Evolutionary conservation across 192 early-diverging fungal genomes (phyloP), one percentile per base, ranked within the genome.

Genomic region (Neocallimastix lanati): DNA sequence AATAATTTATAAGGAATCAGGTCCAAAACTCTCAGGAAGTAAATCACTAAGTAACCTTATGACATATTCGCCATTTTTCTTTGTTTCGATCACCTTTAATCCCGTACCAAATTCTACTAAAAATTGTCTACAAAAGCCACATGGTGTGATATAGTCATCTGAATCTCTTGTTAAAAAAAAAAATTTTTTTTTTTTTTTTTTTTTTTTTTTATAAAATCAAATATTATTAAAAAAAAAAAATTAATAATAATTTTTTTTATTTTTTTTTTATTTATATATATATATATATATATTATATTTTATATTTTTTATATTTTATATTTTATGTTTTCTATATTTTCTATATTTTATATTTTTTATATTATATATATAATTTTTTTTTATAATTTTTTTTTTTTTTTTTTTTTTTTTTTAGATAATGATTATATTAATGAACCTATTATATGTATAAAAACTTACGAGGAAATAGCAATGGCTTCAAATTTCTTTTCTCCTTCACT

Each of bases 91-190:
- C 30, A 87, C 85, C 79, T 85, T 82, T 78, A 94, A 79, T 33
- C 88, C 85, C 77, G 84, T 91, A 78, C 93, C 92, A 80, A 93
- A 95, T 82, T 95, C 94, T 21, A 90, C 86, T 85, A 95, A 91
- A 79, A 94, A 94, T 89, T 95, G 94, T 35, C 92, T 82, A 77
- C 92, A 88, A 80, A 92, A 84, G 0, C 91, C 92, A 80, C 91
- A 92, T 14, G 92, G 92, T 33, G 88, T 86, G 35, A 88, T 84
- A 77, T 84, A 86, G 33, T 82, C 81, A 16, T 88, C 85, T 29
- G 85, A 76, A 81, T 93, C 87, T 18, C 87, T 86, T 21, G 2
- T 33, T 33, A 33, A 33, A 33, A 33, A 6, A 6, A 6, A 4
- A 50, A 13, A 13, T 50, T 37, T 37, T 37, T 37, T 12, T 37